Percentiles rank a stretch among this genome's conserved stretches.
phyloP scores from a whole-genome alignment of 768 basidiomycete genomes.

The Boletellus ananiceps region DNA sequence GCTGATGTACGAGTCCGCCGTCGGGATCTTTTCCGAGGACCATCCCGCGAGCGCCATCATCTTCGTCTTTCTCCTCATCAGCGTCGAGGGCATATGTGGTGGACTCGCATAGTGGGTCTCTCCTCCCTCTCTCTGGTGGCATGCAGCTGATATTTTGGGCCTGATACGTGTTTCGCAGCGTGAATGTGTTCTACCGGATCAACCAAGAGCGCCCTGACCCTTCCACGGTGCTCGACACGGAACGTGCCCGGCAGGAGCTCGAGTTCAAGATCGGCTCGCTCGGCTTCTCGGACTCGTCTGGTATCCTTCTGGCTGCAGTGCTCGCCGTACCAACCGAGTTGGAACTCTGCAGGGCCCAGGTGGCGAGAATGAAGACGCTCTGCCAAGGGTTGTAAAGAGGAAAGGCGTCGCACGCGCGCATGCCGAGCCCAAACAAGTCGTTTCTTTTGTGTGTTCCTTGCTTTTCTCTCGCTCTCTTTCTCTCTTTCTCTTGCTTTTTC shows the following conservation, averaged over 20 bases:
- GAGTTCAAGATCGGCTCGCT: conserved; percentile 91
- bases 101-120: conserved; percentile 79
- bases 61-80: conserved; percentile 72
- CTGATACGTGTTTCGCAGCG: conserved; percentile 39
- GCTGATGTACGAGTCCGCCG: conserved; percentile 62
- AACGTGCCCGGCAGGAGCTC: conserved; percentile 66
- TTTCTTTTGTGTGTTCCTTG: no score
- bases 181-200: conserved; percentile 81
- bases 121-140: neutral
- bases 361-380: conserved; percentile 60
- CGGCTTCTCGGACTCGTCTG: conserved; percentile 78
- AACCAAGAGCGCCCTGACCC: conserved; percentile 65
- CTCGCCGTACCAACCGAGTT: conserved; percentile 53
- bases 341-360: conserved; percentile 69
- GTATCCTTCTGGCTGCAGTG: conserved; percentile 47
- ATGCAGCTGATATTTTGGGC: neutral
- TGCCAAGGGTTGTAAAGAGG: conserved; percentile 54
- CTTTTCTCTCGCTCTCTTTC: no score
- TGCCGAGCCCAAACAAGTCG: no score
- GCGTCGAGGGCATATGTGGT: conserved; percentile 88
- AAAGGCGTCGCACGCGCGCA: neutral
- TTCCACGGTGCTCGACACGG: conserved; percentile 43
- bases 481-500: no score
- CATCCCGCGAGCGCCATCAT: conserved; percentile 46
- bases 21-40: conserved; percentile 56